Base-by-base conservation (phyloP, 2,329 filamentous ascomycete genomes). In the Huntiella abstrusa region DNA sequence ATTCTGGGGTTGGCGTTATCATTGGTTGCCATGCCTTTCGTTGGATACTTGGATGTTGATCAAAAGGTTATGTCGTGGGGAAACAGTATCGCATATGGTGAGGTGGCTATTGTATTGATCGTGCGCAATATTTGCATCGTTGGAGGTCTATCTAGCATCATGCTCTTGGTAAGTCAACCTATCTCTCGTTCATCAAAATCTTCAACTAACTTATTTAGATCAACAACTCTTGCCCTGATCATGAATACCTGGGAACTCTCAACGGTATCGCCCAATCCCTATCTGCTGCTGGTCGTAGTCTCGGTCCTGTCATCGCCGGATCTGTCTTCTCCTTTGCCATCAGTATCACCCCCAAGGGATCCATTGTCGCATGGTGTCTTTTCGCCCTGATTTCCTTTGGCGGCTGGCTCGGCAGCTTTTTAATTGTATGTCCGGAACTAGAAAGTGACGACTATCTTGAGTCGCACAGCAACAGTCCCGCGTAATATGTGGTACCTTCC, bases 211-310 rank as follows among this genome's bases (percentile, higher is more conserved):
- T 10, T n/a, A 13, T 36, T 11, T 16, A 40, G 45, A 43, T 51
- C 17, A 45, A 50, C 32, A 47, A 49, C 19, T 48, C 46, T 37
- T 44, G 34, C 33, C 42, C 48, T 3, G 33, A 37, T 7, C 40
- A 32, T 41, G 33, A 81, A 4, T 86, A 83, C 0, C 71, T 98
- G 0, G 91, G 91, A 3, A 86, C 84, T 0, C 69, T 98, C 19
- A 95, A 98, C 56, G 91, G 91, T 7, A 72, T 96, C 32, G 91
- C 91, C 0, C 91, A 98, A 61, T 94, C 86, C 0, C 74, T 98
- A 0, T 93, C 85, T 0, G 91, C 91, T 0, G 84, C 83, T 0
- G 91, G 91, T 6, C 77, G 91, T 50, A 86, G 87, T 38, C 73
- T 85, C 0, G 91, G 91, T 0, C 91, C 91, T 0, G 87, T 96